Evolutionary conservation across 305 asterid species (phyloP).

Genomic region (Ilex paraguariensis): DNA sequence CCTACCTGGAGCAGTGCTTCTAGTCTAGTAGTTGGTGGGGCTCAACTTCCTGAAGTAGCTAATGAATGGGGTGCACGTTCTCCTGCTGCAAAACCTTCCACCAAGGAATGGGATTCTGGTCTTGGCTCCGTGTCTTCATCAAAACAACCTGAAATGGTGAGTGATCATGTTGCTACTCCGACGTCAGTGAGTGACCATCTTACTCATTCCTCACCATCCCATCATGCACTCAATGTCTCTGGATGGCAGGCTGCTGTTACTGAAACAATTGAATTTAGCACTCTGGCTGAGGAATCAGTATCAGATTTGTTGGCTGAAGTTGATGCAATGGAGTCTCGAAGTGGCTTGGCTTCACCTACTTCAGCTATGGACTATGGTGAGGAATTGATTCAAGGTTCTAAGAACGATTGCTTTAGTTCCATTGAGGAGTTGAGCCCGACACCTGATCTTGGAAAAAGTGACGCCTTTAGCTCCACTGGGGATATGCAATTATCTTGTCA

Average conservation of each 20-base stretch:
- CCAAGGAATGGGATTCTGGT: no score
- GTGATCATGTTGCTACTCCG: constrained; percentile 10
- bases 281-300: constrained; percentile 71
- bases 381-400: constrained; percentile 60
- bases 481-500: constrained; percentile 38
- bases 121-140: no score
- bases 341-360: constrained; percentile 72
- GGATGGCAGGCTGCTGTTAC: constrained; percentile 41
- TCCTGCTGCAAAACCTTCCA: no score
- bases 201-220: constrained; percentile 33
- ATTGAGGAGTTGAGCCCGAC: constrained; percentile 72
- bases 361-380: constrained; percentile 65
- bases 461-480: constrained; percentile 62
- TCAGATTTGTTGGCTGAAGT: constrained; percentile 81
- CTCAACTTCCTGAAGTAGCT: constrained; percentile 14
- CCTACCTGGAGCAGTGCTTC: constrained; percentile 37
- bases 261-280: constrained; percentile 63
- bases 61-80: constrained; percentile 42
- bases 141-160: no score
- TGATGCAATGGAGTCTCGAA: constrained; percentile 85
- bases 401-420: constrained; percentile 76
- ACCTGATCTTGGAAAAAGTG: constrained; percentile 51
- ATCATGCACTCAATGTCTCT: constrained; percentile 29
- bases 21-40: neutral
- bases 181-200: constrained; percentile 27